Evolutionary conservation across 2,329 filamentous ascomycete species (phyloP).

Genomic region (Colletotrichum higginsianum): DNA sequence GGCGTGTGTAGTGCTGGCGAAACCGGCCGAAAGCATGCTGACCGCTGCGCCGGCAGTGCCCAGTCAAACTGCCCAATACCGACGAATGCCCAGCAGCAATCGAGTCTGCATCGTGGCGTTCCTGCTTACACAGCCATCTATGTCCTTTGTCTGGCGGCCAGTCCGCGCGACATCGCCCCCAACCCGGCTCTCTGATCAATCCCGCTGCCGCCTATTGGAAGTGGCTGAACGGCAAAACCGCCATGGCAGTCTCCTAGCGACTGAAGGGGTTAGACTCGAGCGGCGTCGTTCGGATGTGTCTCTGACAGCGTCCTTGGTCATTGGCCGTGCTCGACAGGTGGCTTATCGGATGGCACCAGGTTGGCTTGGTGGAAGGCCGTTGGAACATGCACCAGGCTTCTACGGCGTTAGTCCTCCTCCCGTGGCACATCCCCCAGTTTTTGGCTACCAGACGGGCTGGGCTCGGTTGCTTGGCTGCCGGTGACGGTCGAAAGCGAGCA

Average conservation of each 20-base stretch:
- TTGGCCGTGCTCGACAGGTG: constrained; percentile 29
- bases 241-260: constrained; percentile 7
- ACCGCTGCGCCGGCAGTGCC: constrained; percentile 16
- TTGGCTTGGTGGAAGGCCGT: constrained; percentile 41
- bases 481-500: constrained; percentile 12
- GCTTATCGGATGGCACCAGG: constrained; percentile 40
- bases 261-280: constrained; percentile 29
- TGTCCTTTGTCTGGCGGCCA: constrained; percentile 36
- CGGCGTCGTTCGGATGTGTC: constrained; percentile 29
- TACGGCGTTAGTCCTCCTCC: constrained; percentile 33
- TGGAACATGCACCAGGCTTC: constrained; percentile 43
- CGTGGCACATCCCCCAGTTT: constrained; percentile 36
- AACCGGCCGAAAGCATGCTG: constrained; percentile 36
- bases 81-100: constrained; percentile 11
- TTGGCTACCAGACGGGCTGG: constrained; percentile 4
- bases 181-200: constrained; percentile 14
- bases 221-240: constrained; percentile 25
- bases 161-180: constrained; percentile 31
- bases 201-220: constrained; percentile 18
- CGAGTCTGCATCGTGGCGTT: constrained; percentile 33
- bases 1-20: constrained; percentile 23
- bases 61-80: constrained; percentile 19
- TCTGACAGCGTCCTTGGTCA: constrained; percentile 35
- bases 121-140: constrained; percentile 25
- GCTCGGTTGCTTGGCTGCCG: constrained; percentile 39